phyloP scores from a whole-genome alignment of 441 rosid genomes.

The Jatropha multifida region DNA sequence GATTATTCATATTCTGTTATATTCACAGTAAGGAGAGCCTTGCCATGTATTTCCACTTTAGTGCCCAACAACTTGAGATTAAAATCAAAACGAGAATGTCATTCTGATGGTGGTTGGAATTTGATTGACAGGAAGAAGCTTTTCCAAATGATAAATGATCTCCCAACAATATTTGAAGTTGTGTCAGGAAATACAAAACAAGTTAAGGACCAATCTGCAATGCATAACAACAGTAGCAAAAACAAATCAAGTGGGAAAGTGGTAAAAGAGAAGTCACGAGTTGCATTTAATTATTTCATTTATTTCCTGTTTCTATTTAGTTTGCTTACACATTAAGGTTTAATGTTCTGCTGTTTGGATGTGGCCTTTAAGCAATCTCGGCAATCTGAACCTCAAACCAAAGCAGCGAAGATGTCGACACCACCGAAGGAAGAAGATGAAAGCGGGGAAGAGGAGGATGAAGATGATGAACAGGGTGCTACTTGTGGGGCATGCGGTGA shows the following conservation, averaged over 20 bases:
- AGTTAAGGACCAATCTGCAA: constrained; percentile 64
- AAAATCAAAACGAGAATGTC: background rate
- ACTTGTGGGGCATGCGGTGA: constrained; percentile 95
- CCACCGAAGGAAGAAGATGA: constrained; percentile 70
- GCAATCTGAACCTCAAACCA: constrained; percentile 50
- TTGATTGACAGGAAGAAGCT: constrained; percentile 74
- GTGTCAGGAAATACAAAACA: constrained; percentile 75
- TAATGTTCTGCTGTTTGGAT: constrained; percentile 19
- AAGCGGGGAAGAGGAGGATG: constrained; percentile 89
- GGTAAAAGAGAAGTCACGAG: constrained; percentile 28
- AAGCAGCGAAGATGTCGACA: constrained; percentile 51
- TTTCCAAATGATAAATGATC: constrained; percentile 85
- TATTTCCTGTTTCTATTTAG: background rate
- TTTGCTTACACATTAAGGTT: background rate
- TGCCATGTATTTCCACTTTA: background rate
- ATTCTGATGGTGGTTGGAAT: constrained; percentile 21
- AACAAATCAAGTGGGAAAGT: constrained; percentile 78
- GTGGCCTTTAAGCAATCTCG: constrained; percentile 44
- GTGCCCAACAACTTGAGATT: background rate
- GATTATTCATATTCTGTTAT: background rate
- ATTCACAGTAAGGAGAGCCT: background rate
- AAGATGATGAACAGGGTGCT: constrained; percentile 87
- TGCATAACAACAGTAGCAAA: constrained; percentile 55
- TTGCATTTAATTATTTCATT: background rate
- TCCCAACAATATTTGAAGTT: constrained; percentile 81